Percentiles rank a stretch among this genome's conserved stretches.
phyloP scores from a whole-genome alignment of 2,329 filamentous ascomycete species.

The Aureobasidium sp. region DNA sequence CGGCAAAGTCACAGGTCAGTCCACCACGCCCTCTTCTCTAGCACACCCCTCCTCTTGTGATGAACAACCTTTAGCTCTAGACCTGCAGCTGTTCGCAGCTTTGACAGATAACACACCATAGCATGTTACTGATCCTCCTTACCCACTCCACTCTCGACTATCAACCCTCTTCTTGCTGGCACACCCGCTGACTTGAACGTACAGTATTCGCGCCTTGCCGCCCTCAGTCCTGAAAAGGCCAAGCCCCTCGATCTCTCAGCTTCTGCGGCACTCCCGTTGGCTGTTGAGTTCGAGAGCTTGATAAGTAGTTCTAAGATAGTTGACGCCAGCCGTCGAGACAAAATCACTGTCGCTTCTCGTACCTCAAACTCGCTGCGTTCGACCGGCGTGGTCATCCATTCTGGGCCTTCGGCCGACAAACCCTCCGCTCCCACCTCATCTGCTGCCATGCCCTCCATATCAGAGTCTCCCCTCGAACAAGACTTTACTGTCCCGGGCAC shows the following conservation, averaged over 20 bases:
- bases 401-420: slow-evolving; percentile 30
- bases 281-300: slow-evolving; percentile 13
- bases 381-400: slow-evolving; percentile 34
- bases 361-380: slow-evolving; percentile 24
- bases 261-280: neutral
- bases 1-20: slow-evolving; percentile 43
- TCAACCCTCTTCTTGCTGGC: neutral
- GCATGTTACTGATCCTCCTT: slow-evolving; percentile 33
- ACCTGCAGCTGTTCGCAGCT: slow-evolving; percentile 40
- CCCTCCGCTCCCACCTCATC: slow-evolving; percentile 23
- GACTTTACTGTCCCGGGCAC: slow-evolving; percentile 85
- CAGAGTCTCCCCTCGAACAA: slow-evolving; percentile 56
- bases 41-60: slow-evolving; percentile 26
- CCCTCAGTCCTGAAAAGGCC: slow-evolving; percentile 1
- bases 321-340: slow-evolving; percentile 26
- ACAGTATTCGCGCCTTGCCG: slow-evolving; percentile 13
- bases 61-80: slow-evolving; percentile 44
- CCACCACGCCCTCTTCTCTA: slow-evolving; percentile 1
- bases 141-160: neutral
- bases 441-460: slow-evolving; percentile 29
- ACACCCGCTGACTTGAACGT: neutral
- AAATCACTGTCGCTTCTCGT: slow-evolving; percentile 23
- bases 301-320: slow-evolving; percentile 14
- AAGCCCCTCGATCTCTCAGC: slow-evolving; percentile 10
- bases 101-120: slow-evolving; percentile 36